Percentiles rank a stretch among this genome's conserved stretches.
phyloP scores from a whole-genome alignment of 345 rosid species.

The Lumnitzera littorea region DNA sequence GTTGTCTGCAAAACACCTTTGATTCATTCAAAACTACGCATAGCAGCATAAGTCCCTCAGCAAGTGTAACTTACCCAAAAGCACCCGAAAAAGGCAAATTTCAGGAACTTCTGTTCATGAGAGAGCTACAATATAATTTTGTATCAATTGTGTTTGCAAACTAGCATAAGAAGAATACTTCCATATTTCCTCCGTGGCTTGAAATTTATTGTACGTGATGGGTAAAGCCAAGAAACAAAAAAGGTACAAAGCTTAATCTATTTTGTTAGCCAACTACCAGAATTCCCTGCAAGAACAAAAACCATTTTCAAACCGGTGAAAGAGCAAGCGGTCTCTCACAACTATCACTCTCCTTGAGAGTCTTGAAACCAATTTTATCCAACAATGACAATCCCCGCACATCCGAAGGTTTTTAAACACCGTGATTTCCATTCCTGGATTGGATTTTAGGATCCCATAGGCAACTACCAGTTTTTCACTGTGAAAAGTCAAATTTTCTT shows the following conservation, averaged over 20 bases:
- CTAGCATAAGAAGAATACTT: too few species aligned
- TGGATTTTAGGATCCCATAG: conserved; percentile 58
- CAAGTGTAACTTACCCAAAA: too few species aligned
- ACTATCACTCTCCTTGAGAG: conserved; percentile 50
- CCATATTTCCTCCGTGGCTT: too few species aligned
- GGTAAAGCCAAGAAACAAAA: background rate
- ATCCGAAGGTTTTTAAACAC: conserved; percentile 72
- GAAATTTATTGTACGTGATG: too few species aligned
- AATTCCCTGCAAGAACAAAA: conserved; percentile 65
- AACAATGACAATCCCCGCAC: conserved; percentile 72
- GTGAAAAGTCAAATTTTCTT: conserved; percentile 56
- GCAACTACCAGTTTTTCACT: conserved; percentile 86
- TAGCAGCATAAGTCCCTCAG: too few species aligned
- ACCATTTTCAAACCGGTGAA: conserved; percentile 77
- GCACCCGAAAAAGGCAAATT: too few species aligned
- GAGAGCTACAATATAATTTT: too few species aligned
- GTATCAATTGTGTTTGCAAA: too few species aligned
- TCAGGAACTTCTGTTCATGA: too few species aligned
- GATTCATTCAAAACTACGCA: too few species aligned
- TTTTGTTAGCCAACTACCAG: conserved; percentile 35
- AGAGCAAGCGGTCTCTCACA: conserved; percentile 70
- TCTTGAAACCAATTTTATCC: conserved; percentile 63
- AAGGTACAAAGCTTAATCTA: background rate
- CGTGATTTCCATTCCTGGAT: conserved; percentile 57
- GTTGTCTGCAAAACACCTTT: too few species aligned